phyloP scores from a whole-genome alignment of 116 monocot species.

The Posidonia oceanica region DNA sequence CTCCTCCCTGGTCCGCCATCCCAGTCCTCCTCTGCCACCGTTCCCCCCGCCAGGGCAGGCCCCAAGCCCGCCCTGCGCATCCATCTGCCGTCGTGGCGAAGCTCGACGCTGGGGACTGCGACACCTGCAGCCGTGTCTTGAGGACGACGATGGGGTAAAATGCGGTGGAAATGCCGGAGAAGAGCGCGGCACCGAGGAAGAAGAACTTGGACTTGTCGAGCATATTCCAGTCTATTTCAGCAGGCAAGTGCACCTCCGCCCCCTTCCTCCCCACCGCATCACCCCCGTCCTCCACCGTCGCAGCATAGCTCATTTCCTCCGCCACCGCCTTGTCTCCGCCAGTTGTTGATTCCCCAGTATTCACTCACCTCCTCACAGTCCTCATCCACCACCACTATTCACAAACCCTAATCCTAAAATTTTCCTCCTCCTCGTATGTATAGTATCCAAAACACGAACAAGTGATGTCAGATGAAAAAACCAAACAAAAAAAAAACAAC shows the following conservation, averaged over 20 bases:
- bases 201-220: too few relatives aligned
- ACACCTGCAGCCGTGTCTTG: constrained; percentile 74
- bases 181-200: too few relatives aligned
- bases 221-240: too few relatives aligned
- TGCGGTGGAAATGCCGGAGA: too few relatives aligned
- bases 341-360: not conserved
- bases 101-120: constrained; percentile 18
- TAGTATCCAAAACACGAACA: not conserved
- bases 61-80: too few relatives aligned
- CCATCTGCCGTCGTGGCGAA: constrained; percentile 20
- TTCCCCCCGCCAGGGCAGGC: too few relatives aligned
- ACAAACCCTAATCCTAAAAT: constrained; percentile 9
- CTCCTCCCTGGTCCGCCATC: too few relatives aligned
- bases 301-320: constrained; percentile 7
- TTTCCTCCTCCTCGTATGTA: not conserved
- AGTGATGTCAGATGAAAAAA: too few relatives aligned
- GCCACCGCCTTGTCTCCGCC: not conserved
- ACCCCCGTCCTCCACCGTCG: constrained; percentile 1
- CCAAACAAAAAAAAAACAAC: too few relatives aligned
- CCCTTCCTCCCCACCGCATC: too few relatives aligned
- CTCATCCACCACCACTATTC: not conserved
- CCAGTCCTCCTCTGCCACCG: too few relatives aligned
- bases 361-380: not conserved
- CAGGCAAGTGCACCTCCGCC: constrained; percentile 11
- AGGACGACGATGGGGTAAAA: constrained; percentile 70